Evolutionary conservation across 768 basidiomycete species (phyloP), one percentile per base, ranked within the genome.

Genomic region (Leucogyrophana mollusca): DNA sequence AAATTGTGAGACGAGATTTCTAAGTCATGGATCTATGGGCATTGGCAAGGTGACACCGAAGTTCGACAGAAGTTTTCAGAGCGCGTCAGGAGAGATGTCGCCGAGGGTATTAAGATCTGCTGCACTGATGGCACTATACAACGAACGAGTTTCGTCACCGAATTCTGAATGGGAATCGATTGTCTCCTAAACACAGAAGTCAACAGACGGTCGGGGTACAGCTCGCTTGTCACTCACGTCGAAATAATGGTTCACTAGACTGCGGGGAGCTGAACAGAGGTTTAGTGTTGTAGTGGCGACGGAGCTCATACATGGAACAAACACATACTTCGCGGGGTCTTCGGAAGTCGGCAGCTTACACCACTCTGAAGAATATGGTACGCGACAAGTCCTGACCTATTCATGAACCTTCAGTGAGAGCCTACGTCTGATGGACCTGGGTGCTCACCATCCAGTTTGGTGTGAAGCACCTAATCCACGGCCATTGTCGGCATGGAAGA

Each of bases 391-490:
- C 92, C 92, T 18, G 91, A 90, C 88, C 85, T 87, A 39, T 44
- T 11, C 30, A 22, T 30, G 21, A 34, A 21, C 24, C n/a, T 41
- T 10, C 25, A 34, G 42, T 38, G 14, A 20, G 16, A 40, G 20
- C n/a, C 17, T 30, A 20, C 24, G 30, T n/a, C 25, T 23, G 14
- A 17, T 27, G n/a, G 8, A 21, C 7, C 43, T n/a, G 18, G 10
- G 25, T 3, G 53, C 76, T 67, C 59, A 86, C 94, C 95, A 99
- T 55, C 96, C 96, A 51, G 94, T 97, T 66, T 99, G 96, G 69
- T 99, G 96, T 4, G 94, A 96, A 3, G 95, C 96, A 33, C 96
- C 96, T 10, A 99, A 77, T 16, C 96, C 96, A 47, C 84, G 80
- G 16, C 96, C 96, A 46, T 76, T 84, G 56, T 99, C 93, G 11